phyloP scores from a whole-genome alignment of 179 eudicot genomes.

The Silene coronaria region DNA sequence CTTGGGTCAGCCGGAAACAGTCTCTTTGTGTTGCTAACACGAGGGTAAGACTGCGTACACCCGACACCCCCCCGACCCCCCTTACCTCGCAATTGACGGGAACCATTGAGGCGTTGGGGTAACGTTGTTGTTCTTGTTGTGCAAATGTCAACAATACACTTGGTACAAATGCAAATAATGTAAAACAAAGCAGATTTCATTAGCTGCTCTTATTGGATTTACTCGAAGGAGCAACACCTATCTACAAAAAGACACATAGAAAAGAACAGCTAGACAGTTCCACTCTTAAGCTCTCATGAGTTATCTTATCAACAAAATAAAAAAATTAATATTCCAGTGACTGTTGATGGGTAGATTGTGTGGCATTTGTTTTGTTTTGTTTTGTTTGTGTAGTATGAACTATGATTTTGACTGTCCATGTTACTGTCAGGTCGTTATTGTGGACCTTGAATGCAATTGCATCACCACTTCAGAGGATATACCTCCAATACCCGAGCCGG shows the following conservation, averaged over 20 bases:
- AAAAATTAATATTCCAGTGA: neutral
- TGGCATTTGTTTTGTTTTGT: neutral
- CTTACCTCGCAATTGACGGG: too few species aligned
- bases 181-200: neutral
- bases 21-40: too few species aligned
- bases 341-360: neutral
- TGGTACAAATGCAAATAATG: too few species aligned
- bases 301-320: neutral
- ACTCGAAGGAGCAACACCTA: neutral
- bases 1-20: too few species aligned
- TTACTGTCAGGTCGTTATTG: conserved; percentile 71
- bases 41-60: too few species aligned
- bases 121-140: too few species aligned
- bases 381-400: neutral
- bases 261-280: neutral
- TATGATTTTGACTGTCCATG: conserved; percentile 14
- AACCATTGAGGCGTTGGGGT: too few species aligned
- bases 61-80: too few species aligned
- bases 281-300: neutral
- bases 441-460: conserved; percentile 81
- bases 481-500: conserved; percentile 96
- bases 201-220: neutral
- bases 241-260: neutral
- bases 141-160: too few species aligned
- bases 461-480: conserved; percentile 93